Evolutionary conservation across 2,329 filamentous ascomycete genomes (phyloP).

Genomic region (Neofusicoccum sp.): DNA sequence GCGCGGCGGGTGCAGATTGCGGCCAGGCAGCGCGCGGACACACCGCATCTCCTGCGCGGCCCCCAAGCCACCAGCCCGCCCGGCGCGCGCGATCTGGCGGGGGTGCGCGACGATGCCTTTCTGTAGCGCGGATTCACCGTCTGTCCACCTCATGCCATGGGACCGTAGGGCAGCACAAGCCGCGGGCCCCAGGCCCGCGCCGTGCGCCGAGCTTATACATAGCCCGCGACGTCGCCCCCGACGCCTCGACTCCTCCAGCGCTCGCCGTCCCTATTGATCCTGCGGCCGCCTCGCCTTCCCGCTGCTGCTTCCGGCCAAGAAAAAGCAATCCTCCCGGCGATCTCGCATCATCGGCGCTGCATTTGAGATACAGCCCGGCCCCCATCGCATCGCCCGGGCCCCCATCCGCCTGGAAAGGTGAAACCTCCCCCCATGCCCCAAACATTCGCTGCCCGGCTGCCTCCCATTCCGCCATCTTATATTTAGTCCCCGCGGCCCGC

Average conservation of each 20-base stretch:
- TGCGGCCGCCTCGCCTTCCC: slow-evolving; percentile 12
- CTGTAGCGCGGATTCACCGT: slow-evolving; percentile 39
- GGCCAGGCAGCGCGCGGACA: slow-evolving; percentile 31
- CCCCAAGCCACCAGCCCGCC: slow-evolving; percentile 35
- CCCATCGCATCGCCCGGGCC: slow-evolving; percentile 1
- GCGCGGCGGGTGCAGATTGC: slow-evolving; percentile 20
- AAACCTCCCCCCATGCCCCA: slow-evolving; percentile 3
- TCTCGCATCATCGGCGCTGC: slow-evolving; percentile 20
- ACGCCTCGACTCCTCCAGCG: background rate
- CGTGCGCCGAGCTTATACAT: slow-evolving; percentile 11
- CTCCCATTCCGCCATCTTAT: slow-evolving; percentile 21
- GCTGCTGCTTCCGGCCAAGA: slow-evolving; percentile 14
- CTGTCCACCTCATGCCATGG: slow-evolving; percentile 38
- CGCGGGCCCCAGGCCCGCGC: slow-evolving; percentile 16
- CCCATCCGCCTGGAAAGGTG: slow-evolving; percentile 12
- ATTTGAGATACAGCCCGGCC: slow-evolving; percentile 19
- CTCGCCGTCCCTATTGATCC: slow-evolving; percentile 16
- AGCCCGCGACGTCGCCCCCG: background rate
- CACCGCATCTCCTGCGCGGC: slow-evolving; percentile 37
- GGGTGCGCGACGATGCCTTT: slow-evolving; percentile 35
- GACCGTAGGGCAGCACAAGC: slow-evolving; percentile 34
- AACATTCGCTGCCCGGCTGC: slow-evolving; percentile 18
- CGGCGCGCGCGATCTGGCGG: slow-evolving; percentile 44
- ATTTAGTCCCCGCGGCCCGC: slow-evolving; percentile 22
- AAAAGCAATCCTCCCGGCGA: slow-evolving; percentile 20